Conservation (phyloP, 75 land plant genomes). For the Cupressus sempervirens region DNA sequence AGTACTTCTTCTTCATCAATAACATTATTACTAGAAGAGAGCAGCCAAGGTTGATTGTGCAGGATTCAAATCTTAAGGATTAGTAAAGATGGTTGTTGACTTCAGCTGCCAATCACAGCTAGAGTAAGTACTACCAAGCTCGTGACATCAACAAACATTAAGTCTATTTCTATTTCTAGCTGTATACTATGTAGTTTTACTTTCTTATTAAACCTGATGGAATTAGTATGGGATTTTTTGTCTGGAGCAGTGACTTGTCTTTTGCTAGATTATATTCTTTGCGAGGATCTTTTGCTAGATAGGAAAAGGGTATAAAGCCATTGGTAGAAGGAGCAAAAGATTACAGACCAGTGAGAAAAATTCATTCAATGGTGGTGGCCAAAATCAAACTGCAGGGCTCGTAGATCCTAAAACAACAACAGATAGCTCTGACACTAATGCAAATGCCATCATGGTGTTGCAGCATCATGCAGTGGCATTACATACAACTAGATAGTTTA, state of each 20-base stretch:
- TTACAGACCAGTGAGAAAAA: too few species aligned
- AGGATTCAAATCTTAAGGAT: conserved; percentile 11
- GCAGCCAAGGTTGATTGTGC: conserved; percentile 12
- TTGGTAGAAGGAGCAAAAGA: too few species aligned
- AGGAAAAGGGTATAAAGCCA: conserved; percentile 6
- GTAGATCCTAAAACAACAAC: too few species aligned
- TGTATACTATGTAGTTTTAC: not conserved
- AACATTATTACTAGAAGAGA: conserved; percentile 9
- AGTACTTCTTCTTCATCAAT: conserved; percentile 1
- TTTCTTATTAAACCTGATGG: not conserved
- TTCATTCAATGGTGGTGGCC: too few species aligned
- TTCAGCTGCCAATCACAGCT: conserved; percentile 21
- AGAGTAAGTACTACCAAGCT: conserved; percentile 33
- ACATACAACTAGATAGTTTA: not conserved
- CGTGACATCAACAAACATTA: conserved; percentile 14
- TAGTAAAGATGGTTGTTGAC: conserved; percentile 11
- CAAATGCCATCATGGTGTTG: not conserved
- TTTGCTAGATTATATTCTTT: not conserved
- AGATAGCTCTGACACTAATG: too few species aligned
- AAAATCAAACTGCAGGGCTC: too few species aligned
- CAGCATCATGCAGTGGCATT: not conserved
- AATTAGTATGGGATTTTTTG: not conserved
- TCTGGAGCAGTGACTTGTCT: not conserved
- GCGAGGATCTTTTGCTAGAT: not conserved
- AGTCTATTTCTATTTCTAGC: conserved; percentile 11